Conservation (phyloP, 371 early-diverging fungal species). For the Rhizopus sp. region DNA sequence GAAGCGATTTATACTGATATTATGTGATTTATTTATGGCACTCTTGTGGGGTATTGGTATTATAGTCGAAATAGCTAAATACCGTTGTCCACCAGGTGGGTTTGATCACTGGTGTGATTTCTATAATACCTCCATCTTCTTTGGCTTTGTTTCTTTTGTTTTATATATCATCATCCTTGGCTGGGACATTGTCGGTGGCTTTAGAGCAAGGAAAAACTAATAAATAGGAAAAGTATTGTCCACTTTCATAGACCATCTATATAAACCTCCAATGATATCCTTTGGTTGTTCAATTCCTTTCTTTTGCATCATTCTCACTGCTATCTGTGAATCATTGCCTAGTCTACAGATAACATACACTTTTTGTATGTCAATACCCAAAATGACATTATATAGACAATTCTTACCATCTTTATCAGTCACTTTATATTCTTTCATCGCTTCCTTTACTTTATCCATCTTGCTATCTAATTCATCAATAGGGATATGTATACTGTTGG, state of each 20-base stretch:
- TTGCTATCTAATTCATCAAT: constrained; percentile 41
- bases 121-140: constrained; percentile 61
- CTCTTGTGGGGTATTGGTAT: constrained; percentile 58
- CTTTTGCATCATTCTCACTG: constrained; percentile 67
- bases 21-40: constrained; percentile 52
- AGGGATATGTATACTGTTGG: constrained; percentile 64
- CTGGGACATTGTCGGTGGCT: constrained; percentile 57
- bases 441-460: constrained; percentile 41
- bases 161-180: constrained; percentile 46
- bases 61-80: constrained; percentile 58
- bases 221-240: constrained; percentile 87
- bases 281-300: constrained; percentile 54
- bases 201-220: constrained; percentile 37
- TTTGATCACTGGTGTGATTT: constrained; percentile 57
- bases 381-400: neutral
- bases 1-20: constrained; percentile 48
- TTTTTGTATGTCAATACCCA: constrained; percentile 1
- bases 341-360: constrained; percentile 90
- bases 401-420: constrained; percentile 32
- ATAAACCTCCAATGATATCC: constrained; percentile 86
- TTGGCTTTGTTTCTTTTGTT: constrained; percentile 51
- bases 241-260: constrained; percentile 73
- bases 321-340: constrained; percentile 91
- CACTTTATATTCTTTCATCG: constrained; percentile 23
- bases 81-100: constrained; percentile 47